Base-by-base conservation (phyloP, 345 rosid species). In the Trapa incisa region DNA sequence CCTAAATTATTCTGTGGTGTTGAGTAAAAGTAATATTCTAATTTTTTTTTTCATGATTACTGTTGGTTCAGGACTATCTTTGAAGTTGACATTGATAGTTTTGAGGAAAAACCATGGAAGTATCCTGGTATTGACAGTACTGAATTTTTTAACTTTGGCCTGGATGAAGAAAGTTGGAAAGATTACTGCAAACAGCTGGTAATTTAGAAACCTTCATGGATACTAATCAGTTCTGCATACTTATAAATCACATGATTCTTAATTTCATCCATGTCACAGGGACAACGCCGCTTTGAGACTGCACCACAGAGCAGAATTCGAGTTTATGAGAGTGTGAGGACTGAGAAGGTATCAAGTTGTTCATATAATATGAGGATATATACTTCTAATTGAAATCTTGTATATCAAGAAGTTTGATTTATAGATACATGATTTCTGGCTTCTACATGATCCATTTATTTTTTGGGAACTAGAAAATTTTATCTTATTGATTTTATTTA, bases 51-150 rank as follows among this genome's bases (percentile, higher is more conserved):
- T 33, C 37, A 35, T 58, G 37, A 32, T 58, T 12, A 66, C 61
- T 72, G 61, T 65, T 67, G 75, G 35, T 82, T 70, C 86, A 95
- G 99, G 96, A 87, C 93, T 68, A 87, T 95, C 79, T 95, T 91
- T 72, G 99, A 95, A 54, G 86, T 95, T 48, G 96, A 91, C 78
- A 87, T 89, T 75, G 96, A 95, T 72, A 74, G 85, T 75, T 89
- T 95, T 74, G 99, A 95, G 76, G 97, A 95, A 75, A 95, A 95
- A 80, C 97, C 99, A 14, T 95, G 99, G 99, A 89, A 84, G 76
- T 86, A 87, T 80, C 90, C 88, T 52, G 88, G 84, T 48, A 76
- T 80, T 72, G 99, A 95, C 70, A 45, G 82, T 47, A 79, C 96
- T 3, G 96, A 89, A 77, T 95, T 83, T 84, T 95, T 89, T 82